Conservation (phyloP, 805 yeast genomes). For the Blastobotrys robertii region DNA sequence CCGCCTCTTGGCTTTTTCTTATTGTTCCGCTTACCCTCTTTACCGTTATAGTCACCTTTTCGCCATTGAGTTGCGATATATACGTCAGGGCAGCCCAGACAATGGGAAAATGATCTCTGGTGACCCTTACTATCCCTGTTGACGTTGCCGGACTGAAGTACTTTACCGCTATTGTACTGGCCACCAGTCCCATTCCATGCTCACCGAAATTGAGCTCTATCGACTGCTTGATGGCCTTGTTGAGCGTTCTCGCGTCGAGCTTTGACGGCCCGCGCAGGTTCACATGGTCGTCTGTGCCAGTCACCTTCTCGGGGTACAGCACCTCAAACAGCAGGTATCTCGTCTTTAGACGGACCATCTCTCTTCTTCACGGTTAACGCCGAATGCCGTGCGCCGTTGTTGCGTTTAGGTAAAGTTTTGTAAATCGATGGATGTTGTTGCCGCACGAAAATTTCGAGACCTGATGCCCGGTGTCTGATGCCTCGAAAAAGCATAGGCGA, state of each 20-base stretch:
- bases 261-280: constrained; percentile 21
- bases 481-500: background rate
- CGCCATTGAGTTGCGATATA: constrained; percentile 38
- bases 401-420: background rate
- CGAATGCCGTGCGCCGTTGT: too few species aligned
- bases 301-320: constrained; percentile 45
- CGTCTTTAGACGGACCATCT: constrained; percentile 82
- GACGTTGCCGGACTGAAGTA: constrained; percentile 76
- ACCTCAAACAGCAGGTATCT: constrained; percentile 78
- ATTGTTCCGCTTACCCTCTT: constrained; percentile 79
- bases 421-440: background rate
- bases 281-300: constrained; percentile 10
- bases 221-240: constrained; percentile 44
- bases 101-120: constrained; percentile 50
- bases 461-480: too few species aligned
- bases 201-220: constrained; percentile 69
- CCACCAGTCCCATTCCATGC: constrained; percentile 56
- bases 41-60: constrained; percentile 46
- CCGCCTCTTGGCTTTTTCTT: constrained; percentile 66
- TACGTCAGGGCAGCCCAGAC: constrained; percentile 55
- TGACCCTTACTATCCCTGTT: constrained; percentile 74
- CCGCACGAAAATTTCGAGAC: background rate
- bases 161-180: constrained; percentile 52
- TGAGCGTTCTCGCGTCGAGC: constrained; percentile 41
- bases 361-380: background rate